Evolutionary conservation across 768 basidiomycete genomes (phyloP).

Genomic region (Tylopilus cervinicoccineus): DNA sequence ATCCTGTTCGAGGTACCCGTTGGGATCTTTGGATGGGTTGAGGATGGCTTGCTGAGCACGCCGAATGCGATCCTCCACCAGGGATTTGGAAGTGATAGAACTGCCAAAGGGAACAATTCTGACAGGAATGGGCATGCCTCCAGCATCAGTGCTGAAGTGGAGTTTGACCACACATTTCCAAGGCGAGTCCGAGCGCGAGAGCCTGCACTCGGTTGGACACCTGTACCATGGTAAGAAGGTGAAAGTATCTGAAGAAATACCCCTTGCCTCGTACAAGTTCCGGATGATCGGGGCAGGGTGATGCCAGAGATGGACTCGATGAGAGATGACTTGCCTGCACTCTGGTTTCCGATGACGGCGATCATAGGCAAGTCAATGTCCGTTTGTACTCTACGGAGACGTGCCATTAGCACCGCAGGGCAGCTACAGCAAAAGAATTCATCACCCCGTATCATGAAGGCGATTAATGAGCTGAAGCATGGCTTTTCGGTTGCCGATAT

Average conservation of each 20-base stretch:
- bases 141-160: slow-evolving; percentile 39
- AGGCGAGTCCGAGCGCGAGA: slow-evolving; percentile 35
- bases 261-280: slow-evolving; percentile 67
- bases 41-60: slow-evolving; percentile 65
- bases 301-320: slow-evolving; percentile 77
- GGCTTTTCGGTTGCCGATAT: slow-evolving; percentile 40
- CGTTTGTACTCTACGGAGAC: slow-evolving; percentile 48
- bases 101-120: slow-evolving; percentile 42
- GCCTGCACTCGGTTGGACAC: slow-evolving; percentile 56
- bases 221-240: slow-evolving; percentile 25
- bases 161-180: slow-evolving; percentile 55
- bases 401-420: background rate
- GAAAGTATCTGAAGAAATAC: background rate
- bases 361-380: slow-evolving; percentile 74
- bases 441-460: slow-evolving; percentile 59
- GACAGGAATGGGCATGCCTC: slow-evolving; percentile 36
- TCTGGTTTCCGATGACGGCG: slow-evolving; percentile 69
- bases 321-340: slow-evolving; percentile 72
- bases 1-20: slow-evolving; percentile 14
- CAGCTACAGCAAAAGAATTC: background rate
- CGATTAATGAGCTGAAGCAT: slow-evolving; percentile 61
- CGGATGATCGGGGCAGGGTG: slow-evolving; percentile 63
- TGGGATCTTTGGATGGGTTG: slow-evolving; percentile 40
- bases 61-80: slow-evolving; percentile 64
- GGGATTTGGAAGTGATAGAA: slow-evolving; percentile 44